Evolutionary conservation across 2,329 filamentous ascomycete species (phyloP).

Genomic region (Aureobasidium uvarum): DNA sequence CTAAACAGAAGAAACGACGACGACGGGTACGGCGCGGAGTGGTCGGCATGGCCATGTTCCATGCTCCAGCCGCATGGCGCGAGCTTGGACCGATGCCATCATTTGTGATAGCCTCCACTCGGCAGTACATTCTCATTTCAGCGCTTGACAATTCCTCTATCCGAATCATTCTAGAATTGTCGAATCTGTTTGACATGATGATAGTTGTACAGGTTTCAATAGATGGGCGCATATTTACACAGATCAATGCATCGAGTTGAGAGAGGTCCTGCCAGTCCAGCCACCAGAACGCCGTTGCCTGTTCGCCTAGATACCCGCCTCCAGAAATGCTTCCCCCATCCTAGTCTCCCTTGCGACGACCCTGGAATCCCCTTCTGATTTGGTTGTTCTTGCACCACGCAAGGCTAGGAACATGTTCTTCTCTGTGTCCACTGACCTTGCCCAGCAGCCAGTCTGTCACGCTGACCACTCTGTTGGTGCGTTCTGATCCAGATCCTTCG

Average conservation of each 20-base stretch:
- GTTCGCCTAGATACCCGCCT: slow-evolving; percentile 3
- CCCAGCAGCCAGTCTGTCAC: slow-evolving; percentile 94
- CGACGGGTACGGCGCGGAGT: slow-evolving; percentile 3
- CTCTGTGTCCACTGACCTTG: slow-evolving; percentile 59
- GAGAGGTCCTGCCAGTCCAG: slow-evolving; percentile 3
- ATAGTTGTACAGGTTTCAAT: background rate
- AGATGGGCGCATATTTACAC: background rate
- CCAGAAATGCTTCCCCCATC: slow-evolving; percentile 11
- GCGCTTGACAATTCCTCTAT: background rate
- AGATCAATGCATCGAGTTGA: slow-evolving; percentile 13
- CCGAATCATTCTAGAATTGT: background rate
- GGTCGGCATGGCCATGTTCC: background rate
- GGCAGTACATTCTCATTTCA: slow-evolving; percentile 1
- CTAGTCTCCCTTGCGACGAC: slow-evolving; percentile 10
- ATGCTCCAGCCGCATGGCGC: slow-evolving; percentile 5
- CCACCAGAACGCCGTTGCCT: slow-evolving; percentile 20
- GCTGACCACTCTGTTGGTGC: slow-evolving; percentile 79
- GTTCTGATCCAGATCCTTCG: slow-evolving; percentile 78
- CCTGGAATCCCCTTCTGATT: slow-evolving; percentile 10
- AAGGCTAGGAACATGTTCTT: slow-evolving; percentile 42
- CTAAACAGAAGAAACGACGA: background rate
- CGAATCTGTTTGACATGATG: background rate
- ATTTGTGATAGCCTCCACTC: background rate
- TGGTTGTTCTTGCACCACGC: slow-evolving; percentile 41
- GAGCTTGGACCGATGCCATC: slow-evolving; percentile 16